Base-by-base conservation (phyloP, 2,329 filamentous ascomycete species). In the Botrytis fragariae region DNA sequence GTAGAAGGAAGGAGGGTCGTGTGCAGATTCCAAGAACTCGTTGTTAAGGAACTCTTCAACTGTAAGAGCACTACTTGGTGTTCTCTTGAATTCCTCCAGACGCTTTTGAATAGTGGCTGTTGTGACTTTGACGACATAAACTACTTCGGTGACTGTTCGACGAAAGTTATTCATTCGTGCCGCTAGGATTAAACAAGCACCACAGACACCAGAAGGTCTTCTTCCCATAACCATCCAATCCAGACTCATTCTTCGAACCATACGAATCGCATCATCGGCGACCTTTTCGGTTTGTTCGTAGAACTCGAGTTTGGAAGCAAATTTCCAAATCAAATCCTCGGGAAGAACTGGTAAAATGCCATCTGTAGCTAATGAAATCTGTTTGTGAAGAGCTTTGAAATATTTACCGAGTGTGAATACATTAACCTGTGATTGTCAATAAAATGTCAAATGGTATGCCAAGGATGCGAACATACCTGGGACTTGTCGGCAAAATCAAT, bases 121-220 rank as follows among this genome's bases (percentile, higher is more conserved):
- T 60, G 95, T 97, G 69, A 98, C 95, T 81, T 98, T 98, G 81
- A 98, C 95, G 54, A 98, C 93, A 81, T 97, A 98, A n/a, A 98
- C 95, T 14, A 99, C 93, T 83, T 99, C 96, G 44, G 94, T 90
- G 20, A 97, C 90, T 0, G 94, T 97, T 29, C 96, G 91, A 62
- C 95, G 92, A 81, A 97, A 99, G 82, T 98, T 98, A 87, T 98
- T 97, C 92, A 98, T 98, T 70, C 96, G 92, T 14, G 96, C 95
- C 10, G 96, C 96, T 81, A 99, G 91, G 75, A 99, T 93, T 65
- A 99, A 88, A 77, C 95, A 97, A 20, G 96, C 96, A 75, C 96
- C 96, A 81, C 95, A 98, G 72, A 98, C 91, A 77, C 96, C 96
- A 10, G 95, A 95, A 25, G 96, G 96, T 59, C 96, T 91, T 79